phyloP scores from a whole-genome alignment of 805 yeast species.

The Pichia nakasei region DNA sequence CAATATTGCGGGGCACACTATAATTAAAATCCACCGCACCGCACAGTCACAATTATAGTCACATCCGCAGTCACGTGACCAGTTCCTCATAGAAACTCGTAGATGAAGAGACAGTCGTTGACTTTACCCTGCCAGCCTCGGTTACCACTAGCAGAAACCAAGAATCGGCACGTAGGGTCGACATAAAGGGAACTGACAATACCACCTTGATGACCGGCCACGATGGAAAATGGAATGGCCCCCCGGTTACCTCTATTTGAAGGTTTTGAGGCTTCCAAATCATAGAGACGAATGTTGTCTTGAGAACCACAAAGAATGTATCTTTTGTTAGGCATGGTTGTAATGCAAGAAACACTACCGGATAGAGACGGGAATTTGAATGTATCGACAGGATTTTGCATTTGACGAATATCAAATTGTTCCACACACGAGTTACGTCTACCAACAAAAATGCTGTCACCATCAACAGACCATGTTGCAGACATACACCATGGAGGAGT shows the following conservation, averaged over 20 bases:
- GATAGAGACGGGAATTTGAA: conserved; percentile 77
- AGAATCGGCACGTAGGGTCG: conserved; percentile 80
- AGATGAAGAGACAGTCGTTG: conserved; percentile 61
- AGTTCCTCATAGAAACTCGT: conserved; percentile 5
- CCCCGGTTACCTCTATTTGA: conserved; percentile 24
- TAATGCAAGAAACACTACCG: conserved; percentile 81
- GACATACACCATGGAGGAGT: conserved; percentile 94
- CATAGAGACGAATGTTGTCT: conserved; percentile 85
- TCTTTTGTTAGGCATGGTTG: conserved; percentile 70
- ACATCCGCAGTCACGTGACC: neutral
- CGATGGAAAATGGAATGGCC: conserved; percentile 68
- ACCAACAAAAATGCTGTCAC: conserved; percentile 73
- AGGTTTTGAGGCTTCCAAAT: conserved; percentile 30
- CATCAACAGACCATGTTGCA: conserved; percentile 81
- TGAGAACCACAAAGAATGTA: conserved; percentile 81
- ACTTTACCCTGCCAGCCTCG: conserved; percentile 89
- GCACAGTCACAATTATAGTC: no score
- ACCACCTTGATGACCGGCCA: conserved; percentile 97
- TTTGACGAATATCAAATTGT: conserved; percentile 57
- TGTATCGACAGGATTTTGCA: conserved; percentile 39
- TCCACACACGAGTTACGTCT: conserved; percentile 86
- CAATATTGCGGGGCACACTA: neutral
- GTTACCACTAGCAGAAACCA: conserved; percentile 88
- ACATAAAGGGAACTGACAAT: conserved; percentile 65
- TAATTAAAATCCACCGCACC: no score